Evolutionary conservation across 2,329 filamentous ascomycete genomes (phyloP).

Genomic region (Juglanconis oblonga): DNA sequence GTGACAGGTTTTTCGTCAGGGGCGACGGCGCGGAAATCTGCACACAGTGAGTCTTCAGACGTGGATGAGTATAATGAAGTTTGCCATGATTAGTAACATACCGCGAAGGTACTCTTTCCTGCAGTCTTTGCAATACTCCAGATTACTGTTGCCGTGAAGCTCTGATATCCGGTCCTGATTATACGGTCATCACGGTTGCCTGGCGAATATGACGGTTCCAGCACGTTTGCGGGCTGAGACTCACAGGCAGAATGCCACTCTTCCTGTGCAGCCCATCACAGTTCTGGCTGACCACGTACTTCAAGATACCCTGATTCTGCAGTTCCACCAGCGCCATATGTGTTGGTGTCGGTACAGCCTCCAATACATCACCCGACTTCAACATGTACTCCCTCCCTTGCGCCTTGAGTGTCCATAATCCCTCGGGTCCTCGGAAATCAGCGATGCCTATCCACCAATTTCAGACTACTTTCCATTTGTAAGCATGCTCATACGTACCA

Average conservation of each 20-base stretch:
- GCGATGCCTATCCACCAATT: constrained; percentile 35
- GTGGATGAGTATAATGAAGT: not conserved
- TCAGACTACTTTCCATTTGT: not conserved
- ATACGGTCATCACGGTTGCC: not conserved
- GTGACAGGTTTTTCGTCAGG: constrained; percentile 39
- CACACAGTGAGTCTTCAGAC: not conserved
- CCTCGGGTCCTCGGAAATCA: constrained; percentile 46
- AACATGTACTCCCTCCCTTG: constrained; percentile 35
- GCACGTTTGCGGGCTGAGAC: not conserved
- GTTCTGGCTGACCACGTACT: constrained; percentile 31
- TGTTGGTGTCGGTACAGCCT: constrained; percentile 42
- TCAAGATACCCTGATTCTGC: constrained; percentile 5
- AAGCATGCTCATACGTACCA: constrained; percentile 16
- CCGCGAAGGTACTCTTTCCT: constrained; percentile 44
- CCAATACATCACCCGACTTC: constrained; percentile 34
- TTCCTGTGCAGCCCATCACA: constrained; percentile 43
- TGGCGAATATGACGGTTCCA: not conserved
- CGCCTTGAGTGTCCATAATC: constrained; percentile 42
- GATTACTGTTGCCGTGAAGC: constrained; percentile 46
- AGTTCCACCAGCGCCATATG: constrained; percentile 40
- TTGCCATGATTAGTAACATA: constrained; percentile 18
- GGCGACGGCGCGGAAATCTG: constrained; percentile 43
- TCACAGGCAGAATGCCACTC: constrained; percentile 43
- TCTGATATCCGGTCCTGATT: constrained; percentile 41
- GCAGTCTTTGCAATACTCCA: constrained; percentile 42